Evolutionary conservation across 2,329 filamentous ascomycete genomes (phyloP).

Genomic region (Fusarium foetens): DNA sequence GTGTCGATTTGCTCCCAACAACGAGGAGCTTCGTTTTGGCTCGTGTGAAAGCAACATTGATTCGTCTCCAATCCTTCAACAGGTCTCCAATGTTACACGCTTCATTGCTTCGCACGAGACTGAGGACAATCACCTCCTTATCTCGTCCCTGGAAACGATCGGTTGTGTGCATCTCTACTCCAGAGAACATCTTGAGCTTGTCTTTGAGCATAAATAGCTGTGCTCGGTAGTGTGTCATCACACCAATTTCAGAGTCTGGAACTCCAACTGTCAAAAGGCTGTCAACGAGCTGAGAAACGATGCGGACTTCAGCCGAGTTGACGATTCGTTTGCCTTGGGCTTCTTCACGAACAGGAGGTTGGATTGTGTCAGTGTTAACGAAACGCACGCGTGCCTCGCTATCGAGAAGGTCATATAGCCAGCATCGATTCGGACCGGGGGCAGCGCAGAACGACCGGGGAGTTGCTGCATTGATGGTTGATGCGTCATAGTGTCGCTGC

Average conservation of each 20-base stretch:
- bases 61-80: slow-evolving; percentile 88
- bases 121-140: slow-evolving; percentile 91
- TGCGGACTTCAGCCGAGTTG: slow-evolving; percentile 82
- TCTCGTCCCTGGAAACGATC: slow-evolving; percentile 97
- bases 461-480: slow-evolving; percentile 54
- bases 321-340: slow-evolving; percentile 86
- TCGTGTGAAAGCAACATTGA: slow-evolving; percentile 95
- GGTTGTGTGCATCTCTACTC: slow-evolving; percentile 94
- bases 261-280: slow-evolving; percentile 81
- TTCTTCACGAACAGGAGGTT: slow-evolving; percentile 73
- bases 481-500: slow-evolving; percentile 67
- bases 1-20: slow-evolving; percentile 81
- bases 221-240: slow-evolving; percentile 96
- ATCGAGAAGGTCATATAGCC: slow-evolving; percentile 77
- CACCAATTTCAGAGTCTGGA: slow-evolving; percentile 79
- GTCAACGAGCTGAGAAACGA: slow-evolving; percentile 84
- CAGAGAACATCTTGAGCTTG: slow-evolving; percentile 67
- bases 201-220: slow-evolving; percentile 87
- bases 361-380: slow-evolving; percentile 85
- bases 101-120: slow-evolving; percentile 88
- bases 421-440: slow-evolving; percentile 67
- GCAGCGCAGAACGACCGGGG: slow-evolving; percentile 67
- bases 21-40: slow-evolving; percentile 93
- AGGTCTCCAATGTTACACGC: slow-evolving; percentile 86
- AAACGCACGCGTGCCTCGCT: slow-evolving; percentile 82